Base-by-base conservation (phyloP, 2,329 filamentous ascomycete species). In the Thielaviopsis cerberus region DNA sequence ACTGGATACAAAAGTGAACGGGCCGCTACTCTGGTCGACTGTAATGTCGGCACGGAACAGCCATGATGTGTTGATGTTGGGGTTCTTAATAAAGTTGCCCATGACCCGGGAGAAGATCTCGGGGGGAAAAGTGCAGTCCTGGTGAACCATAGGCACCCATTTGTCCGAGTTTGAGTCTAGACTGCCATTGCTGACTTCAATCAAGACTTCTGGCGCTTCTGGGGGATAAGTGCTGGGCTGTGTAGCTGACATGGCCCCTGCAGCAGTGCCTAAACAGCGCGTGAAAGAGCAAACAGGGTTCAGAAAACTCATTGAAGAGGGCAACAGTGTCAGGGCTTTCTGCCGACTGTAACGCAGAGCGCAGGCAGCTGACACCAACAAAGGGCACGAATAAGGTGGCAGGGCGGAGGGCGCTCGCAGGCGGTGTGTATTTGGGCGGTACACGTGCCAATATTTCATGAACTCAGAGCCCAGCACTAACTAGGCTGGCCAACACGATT, bases 21-120 rank as follows among this genome's bases (percentile, higher is more conserved):
- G 56, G 4, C 17, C 65, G 62, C 68, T 71, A 72, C 62, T 83
- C 77, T 59, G 79, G 52, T 59, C 52, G 10, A 50, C 50, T 25
- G 86, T 74, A 25, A 91, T 81, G 65, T 92, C 86, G 53, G 86
- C 87, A 27, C 87, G 80, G 65, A 89, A 87, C 1, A 92, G 74
- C 76, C 85, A 86, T 17, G 77, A 81, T 0, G 85, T 86, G 63
- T 88, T 88, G 69, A 88, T 74, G 63, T 92, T 91, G 0, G 87
- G 87, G 64, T 91, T 90, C 63, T 77, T 78, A 62, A 91, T 78
- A 59, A 90, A 73, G 65, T 90, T 88, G 64, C 81, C 70, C 80
- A 88, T 86, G 54, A 86, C 82, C 48, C 75, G 69, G 60, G 74
- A 70, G 67, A 89, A 91, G 57, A 80, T 72, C 27, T 76, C 72